These are phyloP conservation scores for Scedosporium boydii DNA, from an alignment of 2,329 filamentous ascomycete species.

Conservation along the genomic window DNA sequence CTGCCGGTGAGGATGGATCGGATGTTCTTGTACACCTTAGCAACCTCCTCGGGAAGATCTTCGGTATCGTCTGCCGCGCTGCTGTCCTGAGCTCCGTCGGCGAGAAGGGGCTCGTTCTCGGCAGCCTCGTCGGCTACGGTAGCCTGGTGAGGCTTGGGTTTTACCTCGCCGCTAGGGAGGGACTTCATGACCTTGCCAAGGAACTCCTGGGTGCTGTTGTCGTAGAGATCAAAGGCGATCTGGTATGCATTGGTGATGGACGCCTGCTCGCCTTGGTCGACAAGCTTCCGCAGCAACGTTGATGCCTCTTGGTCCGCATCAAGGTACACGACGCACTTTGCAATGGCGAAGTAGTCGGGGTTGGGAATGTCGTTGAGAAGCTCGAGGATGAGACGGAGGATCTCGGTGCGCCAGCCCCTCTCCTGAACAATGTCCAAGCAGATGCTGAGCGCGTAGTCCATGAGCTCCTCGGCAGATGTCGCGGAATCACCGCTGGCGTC, in stretches of 20 bases:
- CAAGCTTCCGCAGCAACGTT: conserved; percentile 70
- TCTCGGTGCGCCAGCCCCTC: conserved; percentile 71
- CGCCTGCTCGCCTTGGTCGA: conserved; percentile 67
- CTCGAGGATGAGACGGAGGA: conserved; percentile 84
- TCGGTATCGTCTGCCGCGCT: conserved; percentile 39
- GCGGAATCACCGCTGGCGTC: conserved; percentile 55
- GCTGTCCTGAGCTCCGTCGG: conserved; percentile 37
- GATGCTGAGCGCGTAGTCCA: conserved; percentile 92
- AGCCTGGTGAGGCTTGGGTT: conserved; percentile 24
- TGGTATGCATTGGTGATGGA: conserved; percentile 87
- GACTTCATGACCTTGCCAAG: conserved; percentile 79
- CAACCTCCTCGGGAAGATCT: conserved; percentile 39
- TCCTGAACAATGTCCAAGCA: conserved; percentile 98
- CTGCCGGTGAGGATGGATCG: conserved; percentile 70
- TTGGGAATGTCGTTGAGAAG: conserved; percentile 87
- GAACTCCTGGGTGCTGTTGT: conserved; percentile 98
- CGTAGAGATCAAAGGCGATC: conserved; percentile 95
- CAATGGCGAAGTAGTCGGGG: conserved; percentile 96
- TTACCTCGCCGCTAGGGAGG: conserved; percentile 48
- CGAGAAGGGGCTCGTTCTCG: conserved; percentile 39
- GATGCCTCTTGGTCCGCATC: conserved; percentile 88
- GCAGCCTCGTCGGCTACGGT: conserved; percentile 20
- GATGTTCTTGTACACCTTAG: conserved; percentile 53
- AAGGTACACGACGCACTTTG: conserved; percentile 93
- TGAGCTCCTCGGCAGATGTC: conserved; percentile 68